Percentiles rank a stretch among this genome's conserved stretches.
Evolutionary conservation across 2,329 filamentous ascomycete genomes (phyloP).

Genomic region (Plectosphaerella sp.): DNA sequence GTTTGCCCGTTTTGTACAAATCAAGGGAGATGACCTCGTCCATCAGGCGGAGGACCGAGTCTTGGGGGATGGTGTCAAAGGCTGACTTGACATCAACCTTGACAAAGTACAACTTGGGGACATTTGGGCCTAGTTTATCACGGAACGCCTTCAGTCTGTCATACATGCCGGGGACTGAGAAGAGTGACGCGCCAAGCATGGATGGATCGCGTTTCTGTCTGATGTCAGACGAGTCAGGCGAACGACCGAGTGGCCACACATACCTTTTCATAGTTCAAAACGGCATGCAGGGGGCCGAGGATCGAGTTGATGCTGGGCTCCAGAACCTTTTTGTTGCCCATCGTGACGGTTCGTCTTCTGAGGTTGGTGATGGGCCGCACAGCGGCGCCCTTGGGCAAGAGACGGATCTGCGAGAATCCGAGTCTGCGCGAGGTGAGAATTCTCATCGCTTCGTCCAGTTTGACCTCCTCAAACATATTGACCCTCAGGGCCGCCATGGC

Average conservation of each 20-base stretch:
- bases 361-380: constrained; percentile 88
- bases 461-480: constrained; percentile 76
- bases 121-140: constrained; percentile 30
- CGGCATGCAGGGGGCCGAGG: constrained; percentile 68
- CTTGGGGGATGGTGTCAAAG: constrained; percentile 92
- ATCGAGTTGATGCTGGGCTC: constrained; percentile 39
- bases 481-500: constrained; percentile 62
- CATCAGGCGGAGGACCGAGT: constrained; percentile 65
- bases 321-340: constrained; percentile 59
- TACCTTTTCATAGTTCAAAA: constrained; percentile 76
- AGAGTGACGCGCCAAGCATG: constrained; percentile 72
- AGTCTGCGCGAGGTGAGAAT: constrained; percentile 60
- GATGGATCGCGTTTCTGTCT: constrained; percentile 40
- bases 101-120: constrained; percentile 68
- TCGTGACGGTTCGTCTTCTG: constrained; percentile 54
- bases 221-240: neutral
- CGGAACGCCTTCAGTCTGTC: constrained; percentile 68
- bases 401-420: constrained; percentile 72
- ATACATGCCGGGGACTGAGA: constrained; percentile 79
- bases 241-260: neutral
- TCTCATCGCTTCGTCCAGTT: constrained; percentile 46
- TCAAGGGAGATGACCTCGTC: constrained; percentile 48
- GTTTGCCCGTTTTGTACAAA: constrained; percentile 67
- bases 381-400: constrained; percentile 75
- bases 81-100: constrained; percentile 90